These are phyloP conservation scores for Atkinsonella texensis DNA, from an alignment of 2,329 filamentous ascomycete species.

Conservation along the genomic window DNA sequence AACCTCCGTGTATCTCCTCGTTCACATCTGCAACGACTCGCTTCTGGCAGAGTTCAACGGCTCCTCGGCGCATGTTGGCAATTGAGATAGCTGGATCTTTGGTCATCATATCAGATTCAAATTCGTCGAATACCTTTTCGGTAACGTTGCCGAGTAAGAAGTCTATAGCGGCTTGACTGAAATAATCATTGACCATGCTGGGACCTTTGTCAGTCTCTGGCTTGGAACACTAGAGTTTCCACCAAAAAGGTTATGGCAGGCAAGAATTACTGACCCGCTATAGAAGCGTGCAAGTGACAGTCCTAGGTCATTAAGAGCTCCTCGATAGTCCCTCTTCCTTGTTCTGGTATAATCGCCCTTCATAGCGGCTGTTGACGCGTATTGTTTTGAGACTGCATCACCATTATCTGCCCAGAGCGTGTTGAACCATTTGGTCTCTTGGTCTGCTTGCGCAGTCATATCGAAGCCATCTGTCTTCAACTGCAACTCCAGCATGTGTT, in stretches of 20 bases:
- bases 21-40: slow-evolving; percentile 73
- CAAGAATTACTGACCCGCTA: slow-evolving; percentile 39
- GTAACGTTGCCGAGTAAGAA: slow-evolving; percentile 85
- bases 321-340: slow-evolving; percentile 77
- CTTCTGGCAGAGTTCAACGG: slow-evolving; percentile 78
- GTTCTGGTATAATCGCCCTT: slow-evolving; percentile 96
- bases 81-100: slow-evolving; percentile 85
- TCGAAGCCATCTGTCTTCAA: slow-evolving; percentile 64
- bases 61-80: slow-evolving; percentile 70
- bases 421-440: slow-evolving; percentile 87
- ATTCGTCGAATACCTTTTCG: slow-evolving; percentile 79
- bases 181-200: slow-evolving; percentile 97
- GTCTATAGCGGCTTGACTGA: slow-evolving; percentile 89
- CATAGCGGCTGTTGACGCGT: slow-evolving; percentile 87
- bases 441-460: slow-evolving; percentile 63
- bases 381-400: slow-evolving; percentile 89
- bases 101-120: slow-evolving; percentile 86
- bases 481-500: slow-evolving; percentile 69
- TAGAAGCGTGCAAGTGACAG: slow-evolving; percentile 71
- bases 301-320: slow-evolving; percentile 82
- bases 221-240: neutral
- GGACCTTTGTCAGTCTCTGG: slow-evolving; percentile 15
- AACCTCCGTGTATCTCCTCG: slow-evolving; percentile 80
- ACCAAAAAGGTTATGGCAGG: neutral
- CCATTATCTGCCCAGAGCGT: slow-evolving; percentile 96